These are phyloP conservation scores for Exophiala sp. DNA, from an alignment of 2,329 filamentous ascomycete species.

Conservation along the genomic window DNA sequence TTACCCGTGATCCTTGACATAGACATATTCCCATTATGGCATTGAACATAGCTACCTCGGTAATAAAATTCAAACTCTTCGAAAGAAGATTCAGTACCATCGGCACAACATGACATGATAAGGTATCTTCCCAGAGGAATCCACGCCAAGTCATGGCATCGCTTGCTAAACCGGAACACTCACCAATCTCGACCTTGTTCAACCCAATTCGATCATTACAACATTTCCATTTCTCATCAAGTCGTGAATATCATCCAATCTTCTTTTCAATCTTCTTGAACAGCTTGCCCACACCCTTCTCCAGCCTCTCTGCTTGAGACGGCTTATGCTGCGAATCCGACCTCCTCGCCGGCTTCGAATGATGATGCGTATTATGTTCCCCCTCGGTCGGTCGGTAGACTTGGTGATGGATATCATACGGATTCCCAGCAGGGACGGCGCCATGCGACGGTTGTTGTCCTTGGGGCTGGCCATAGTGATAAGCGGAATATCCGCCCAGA, in stretches of 20 bases:
- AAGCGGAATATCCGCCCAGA: constrained; percentile 38
- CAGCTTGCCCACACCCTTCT: constrained; percentile 41
- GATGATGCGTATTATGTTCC: constrained; percentile 36
- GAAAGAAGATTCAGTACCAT: too few relatives aligned
- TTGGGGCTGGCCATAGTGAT: constrained; percentile 37
- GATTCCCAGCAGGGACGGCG: constrained; percentile 20
- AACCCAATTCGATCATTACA: too few relatives aligned
- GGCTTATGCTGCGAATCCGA: constrained; percentile 29
- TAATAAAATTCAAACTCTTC: too few relatives aligned
- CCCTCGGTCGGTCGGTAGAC: constrained; percentile 43
- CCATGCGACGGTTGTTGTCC: constrained; percentile 23
- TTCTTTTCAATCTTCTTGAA: constrained; percentile 44
- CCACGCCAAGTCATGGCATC: too few relatives aligned
- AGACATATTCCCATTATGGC: too few relatives aligned
- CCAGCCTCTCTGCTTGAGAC: constrained; percentile 36
- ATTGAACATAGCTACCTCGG: too few relatives aligned
- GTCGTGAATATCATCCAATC: constrained; percentile 16
- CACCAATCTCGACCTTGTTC: too few relatives aligned
- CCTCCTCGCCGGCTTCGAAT: constrained; percentile 28
- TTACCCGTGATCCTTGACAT: too few relatives aligned
- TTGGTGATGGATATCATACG: constrained; percentile 43
- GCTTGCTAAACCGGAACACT: too few relatives aligned
- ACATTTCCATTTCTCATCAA: background rate
- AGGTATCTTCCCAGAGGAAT: too few relatives aligned
- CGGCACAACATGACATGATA: too few relatives aligned